Evolutionary conservation across 2,329 filamentous ascomycete genomes (phyloP), one percentile per base, ranked within the genome.

Genomic region (Claviceps purpurea): DNA sequence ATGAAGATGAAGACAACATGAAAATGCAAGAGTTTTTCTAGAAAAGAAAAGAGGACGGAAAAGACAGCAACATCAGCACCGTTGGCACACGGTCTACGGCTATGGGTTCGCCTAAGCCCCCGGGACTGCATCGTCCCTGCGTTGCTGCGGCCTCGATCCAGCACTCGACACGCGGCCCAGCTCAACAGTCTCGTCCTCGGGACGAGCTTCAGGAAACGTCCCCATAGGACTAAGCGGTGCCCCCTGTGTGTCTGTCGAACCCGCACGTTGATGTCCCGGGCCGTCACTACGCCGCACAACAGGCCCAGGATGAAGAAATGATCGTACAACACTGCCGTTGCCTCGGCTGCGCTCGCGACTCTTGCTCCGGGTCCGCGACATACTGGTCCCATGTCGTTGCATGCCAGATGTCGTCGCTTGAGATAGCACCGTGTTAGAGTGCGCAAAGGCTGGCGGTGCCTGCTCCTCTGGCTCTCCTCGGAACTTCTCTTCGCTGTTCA

Each of bases 401-500:
- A 62, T 52, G 11, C 63, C 65, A 8, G 63, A 59, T 3, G 62
- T 50, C 5, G 60, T 61, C 40, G 59, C 66, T 1, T 63, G 60
- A 3, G 71, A 71, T 1, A 60, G 52, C 7, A 56, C 60, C 11
- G 70, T 72, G 44, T 59, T 61, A n/a, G 68, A 65, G 16, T 67
- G 65, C n/a, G 63, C 60, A 13, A 70, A 59, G 3, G 61, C 62
- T 2, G 67, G 65, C 41, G 67, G 65, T 40, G 74, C 72, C 14
- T 68, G 68, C 30, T 74, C 73, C 18, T 74, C 73, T 2, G 71
- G 71, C 60, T 81, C 77, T 54, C 72, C 75, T 51, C 71, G 69
- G 58, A 78, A 74, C 22, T 78, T 73, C 24, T 75, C 66, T 59
- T 81, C 77, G 61, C 74, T 79, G 4, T 78, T 78, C 16, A 82